Conservation (phyloP, 352 stramenopile species). For the Globisporangium viniferum region DNA sequence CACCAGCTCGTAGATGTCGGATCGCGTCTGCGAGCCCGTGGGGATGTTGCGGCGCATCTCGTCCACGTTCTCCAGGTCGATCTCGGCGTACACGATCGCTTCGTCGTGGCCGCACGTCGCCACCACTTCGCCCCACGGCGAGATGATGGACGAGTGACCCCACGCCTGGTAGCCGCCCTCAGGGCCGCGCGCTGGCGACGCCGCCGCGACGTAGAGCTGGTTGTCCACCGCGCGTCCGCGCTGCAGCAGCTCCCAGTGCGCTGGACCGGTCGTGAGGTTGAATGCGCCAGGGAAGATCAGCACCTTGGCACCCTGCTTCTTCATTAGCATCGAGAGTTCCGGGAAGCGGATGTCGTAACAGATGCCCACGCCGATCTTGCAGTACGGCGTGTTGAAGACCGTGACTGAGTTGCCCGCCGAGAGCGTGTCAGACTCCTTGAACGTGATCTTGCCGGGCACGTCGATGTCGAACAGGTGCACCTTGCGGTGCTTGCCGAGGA, state of each 20-base stretch:
- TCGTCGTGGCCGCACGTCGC: slow-evolving; percentile 93
- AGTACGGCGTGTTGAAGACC: slow-evolving; percentile 86
- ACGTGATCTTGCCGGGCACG: slow-evolving; percentile 98
- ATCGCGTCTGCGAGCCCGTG: slow-evolving; percentile 91
- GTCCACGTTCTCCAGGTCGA: slow-evolving; percentile 93
- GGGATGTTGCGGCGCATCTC: slow-evolving; percentile 97
- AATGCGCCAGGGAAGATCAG: slow-evolving; percentile 86
- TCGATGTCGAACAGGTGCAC: slow-evolving; percentile 99
- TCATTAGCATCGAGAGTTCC: slow-evolving; percentile 97
- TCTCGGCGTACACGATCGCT: slow-evolving; percentile 93
- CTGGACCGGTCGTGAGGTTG: slow-evolving; percentile 91
- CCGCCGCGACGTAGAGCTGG: slow-evolving; percentile 96
- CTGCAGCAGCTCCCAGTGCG: slow-evolving; percentile 99
- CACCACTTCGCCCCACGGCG: slow-evolving; percentile 97
- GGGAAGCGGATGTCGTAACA: slow-evolving; percentile 99
- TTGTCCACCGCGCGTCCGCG: slow-evolving; percentile 92
- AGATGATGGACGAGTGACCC: slow-evolving; percentile 97
- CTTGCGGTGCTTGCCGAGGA: slow-evolving; percentile 99
- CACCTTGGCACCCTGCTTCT: slow-evolving; percentile 87
- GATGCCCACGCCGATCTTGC: slow-evolving; percentile 97
- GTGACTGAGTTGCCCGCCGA: slow-evolving; percentile 88
- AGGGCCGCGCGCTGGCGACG: slow-evolving; percentile 93
- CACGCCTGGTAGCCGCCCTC: slow-evolving; percentile 98
- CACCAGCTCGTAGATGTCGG: slow-evolving; percentile 94
- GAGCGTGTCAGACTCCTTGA: slow-evolving; percentile 99